Evolutionary conservation across 1,284 basidiomycete genomes (phyloP).

Genomic region (Sporisorium reilianum): DNA sequence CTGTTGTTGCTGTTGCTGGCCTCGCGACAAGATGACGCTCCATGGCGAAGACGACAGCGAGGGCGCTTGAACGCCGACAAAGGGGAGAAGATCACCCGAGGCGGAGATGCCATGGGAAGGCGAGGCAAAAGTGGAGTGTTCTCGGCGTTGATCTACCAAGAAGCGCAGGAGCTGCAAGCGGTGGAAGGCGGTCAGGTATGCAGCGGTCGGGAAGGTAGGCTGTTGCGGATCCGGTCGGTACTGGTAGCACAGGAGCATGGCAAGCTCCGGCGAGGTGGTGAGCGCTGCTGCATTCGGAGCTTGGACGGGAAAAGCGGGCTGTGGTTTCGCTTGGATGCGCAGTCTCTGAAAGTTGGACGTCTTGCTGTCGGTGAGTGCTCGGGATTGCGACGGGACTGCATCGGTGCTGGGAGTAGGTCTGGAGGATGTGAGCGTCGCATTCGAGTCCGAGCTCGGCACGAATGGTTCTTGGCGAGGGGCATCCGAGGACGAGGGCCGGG

Average conservation of each 20-base stretch:
- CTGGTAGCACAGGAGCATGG: conserved; percentile 47
- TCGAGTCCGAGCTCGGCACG: conserved; percentile 5
- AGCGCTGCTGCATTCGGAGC: conserved; percentile 25
- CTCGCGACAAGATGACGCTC: conserved; percentile 31
- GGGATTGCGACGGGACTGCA: neutral
- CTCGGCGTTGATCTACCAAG: conserved; percentile 37
- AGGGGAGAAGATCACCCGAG: conserved; percentile 40
- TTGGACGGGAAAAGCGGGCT: conserved; percentile 27
- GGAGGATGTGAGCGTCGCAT: neutral
- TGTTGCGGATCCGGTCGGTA: conserved; percentile 12
- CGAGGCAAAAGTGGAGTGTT: conserved; percentile 38
- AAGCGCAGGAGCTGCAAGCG: conserved; percentile 47
- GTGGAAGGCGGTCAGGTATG: conserved; percentile 40
- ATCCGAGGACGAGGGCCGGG: conserved; percentile 23
- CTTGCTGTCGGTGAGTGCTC: conserved; percentile 8
- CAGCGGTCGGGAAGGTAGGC: conserved; percentile 10
- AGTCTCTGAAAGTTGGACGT: conserved; percentile 18
- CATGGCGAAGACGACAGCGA: conserved; percentile 12
- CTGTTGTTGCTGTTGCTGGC: conserved; percentile 32
- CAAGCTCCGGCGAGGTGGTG: conserved; percentile 52
- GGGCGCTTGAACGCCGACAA: conserved; percentile 39
- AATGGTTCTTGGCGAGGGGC: conserved; percentile 8
- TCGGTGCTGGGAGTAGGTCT: neutral
- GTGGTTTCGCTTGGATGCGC: conserved; percentile 16
- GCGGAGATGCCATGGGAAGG: conserved; percentile 44